phyloP scores from a whole-genome alignment of 768 basidiomycete species.

The Leucocoprinus leucothites region DNA sequence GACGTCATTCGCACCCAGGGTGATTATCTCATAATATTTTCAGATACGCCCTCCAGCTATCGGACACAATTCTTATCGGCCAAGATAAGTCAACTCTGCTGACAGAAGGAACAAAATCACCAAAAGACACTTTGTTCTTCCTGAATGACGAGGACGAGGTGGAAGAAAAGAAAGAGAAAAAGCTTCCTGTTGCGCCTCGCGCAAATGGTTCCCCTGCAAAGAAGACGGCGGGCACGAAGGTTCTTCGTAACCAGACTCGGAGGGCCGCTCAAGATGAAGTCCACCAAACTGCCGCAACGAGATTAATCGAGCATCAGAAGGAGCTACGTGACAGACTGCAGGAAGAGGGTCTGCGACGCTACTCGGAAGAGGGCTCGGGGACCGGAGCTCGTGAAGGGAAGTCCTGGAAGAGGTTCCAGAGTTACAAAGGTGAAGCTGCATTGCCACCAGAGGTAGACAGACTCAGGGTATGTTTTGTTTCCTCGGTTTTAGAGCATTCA shows the following conservation, averaged over 20 bases:
- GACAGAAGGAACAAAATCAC: conserved; percentile 80
- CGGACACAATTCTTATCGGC: conserved; percentile 84
- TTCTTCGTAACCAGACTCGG: conserved; percentile 87
- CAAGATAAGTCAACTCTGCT: conserved; percentile 62
- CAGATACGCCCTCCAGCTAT: conserved; percentile 85
- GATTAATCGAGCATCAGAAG: conserved; percentile 83
- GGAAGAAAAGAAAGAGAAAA: conserved; percentile 58
- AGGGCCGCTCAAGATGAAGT: conserved; percentile 85
- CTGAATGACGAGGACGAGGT: conserved; percentile 61
- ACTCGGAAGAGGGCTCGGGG: conserved; percentile 77
- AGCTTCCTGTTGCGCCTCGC: conserved; percentile 45
- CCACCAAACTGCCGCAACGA: conserved; percentile 71
- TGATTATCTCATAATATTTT: conserved; percentile 1
- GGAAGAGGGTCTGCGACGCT: conserved; percentile 75
- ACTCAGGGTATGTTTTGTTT: conserved; percentile 58
- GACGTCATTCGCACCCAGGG: neutral
- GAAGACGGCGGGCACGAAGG: conserved; percentile 79
- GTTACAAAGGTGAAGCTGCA: conserved; percentile 92
- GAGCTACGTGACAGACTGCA: conserved; percentile 79
- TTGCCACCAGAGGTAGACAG: conserved; percentile 81
- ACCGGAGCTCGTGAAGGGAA: conserved; percentile 83
- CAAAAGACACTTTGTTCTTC: conserved; percentile 90
- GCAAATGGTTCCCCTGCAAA: conserved; percentile 70
- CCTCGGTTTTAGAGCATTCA: neutral
- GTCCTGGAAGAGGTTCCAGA: conserved; percentile 93